A percentile compares a stretch with the other conserved stretches of the same genome.
phyloP scores from a whole-genome alignment of 257 asterid genomes.

The Petunia secreta region DNA sequence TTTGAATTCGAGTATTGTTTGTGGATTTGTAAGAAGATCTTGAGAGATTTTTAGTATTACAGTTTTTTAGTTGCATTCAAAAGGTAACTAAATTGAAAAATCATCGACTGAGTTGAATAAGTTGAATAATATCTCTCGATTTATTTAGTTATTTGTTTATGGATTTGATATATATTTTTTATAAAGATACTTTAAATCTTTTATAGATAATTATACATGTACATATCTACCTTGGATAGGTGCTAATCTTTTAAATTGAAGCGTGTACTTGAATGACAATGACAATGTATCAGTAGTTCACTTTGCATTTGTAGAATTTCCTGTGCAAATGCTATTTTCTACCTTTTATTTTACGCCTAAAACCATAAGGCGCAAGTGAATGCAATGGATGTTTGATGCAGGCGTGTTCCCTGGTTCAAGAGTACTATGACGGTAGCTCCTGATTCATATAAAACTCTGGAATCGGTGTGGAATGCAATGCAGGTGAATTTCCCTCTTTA shows the following conservation, averaged over 20 bases:
- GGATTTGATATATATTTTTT: neutral
- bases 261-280: neutral
- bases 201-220: neutral
- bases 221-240: neutral
- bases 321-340: conserved; percentile 7
- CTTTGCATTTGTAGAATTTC: neutral
- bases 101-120: conserved; percentile 8
- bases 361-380: neutral
- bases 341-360: neutral
- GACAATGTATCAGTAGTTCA: neutral
- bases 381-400: conserved; percentile 25
- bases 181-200: neutral
- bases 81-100: neutral
- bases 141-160: conserved; percentile 21
- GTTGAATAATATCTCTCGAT: conserved; percentile 16
- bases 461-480: conserved; percentile 27
- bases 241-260: neutral
- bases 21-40: neutral
- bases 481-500: conserved; percentile 30
- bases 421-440: conserved; percentile 18
- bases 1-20: neutral
- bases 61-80: neutral
- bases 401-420: neutral
- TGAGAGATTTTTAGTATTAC: neutral
- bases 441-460: conserved; percentile 22